Conservation (phyloP, 1,284 basidiomycete genomes). For the Entoloma clypeatum region DNA sequence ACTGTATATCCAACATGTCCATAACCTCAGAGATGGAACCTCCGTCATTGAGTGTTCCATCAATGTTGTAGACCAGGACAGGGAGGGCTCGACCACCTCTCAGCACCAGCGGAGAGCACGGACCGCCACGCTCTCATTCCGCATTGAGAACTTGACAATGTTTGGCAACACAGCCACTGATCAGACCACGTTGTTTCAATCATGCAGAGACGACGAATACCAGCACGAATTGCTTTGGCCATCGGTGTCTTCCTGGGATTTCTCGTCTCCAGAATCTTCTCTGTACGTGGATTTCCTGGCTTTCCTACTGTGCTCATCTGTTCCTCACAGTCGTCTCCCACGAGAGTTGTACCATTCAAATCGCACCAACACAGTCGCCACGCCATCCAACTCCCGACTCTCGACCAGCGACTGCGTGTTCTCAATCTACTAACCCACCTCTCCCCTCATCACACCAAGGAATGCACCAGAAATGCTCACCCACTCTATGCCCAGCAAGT, state of each 20-base stretch:
- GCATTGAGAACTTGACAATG: too few species aligned
- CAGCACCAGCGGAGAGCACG: too few species aligned
- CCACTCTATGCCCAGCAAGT: constrained; percentile 82
- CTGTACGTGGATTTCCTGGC: constrained; percentile 32
- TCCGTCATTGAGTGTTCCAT: too few species aligned
- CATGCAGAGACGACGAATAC: constrained; percentile 37
- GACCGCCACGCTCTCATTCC: too few species aligned
- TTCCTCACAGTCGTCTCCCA: constrained; percentile 20
- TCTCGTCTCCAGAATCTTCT: constrained; percentile 54
- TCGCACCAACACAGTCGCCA: constrained; percentile 51
- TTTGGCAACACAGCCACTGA: too few species aligned
- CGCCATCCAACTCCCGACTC: constrained; percentile 61
- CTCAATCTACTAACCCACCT: constrained; percentile 82
- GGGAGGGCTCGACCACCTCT: too few species aligned
- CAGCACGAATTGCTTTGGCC: constrained; percentile 51
- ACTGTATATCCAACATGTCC: too few species aligned
- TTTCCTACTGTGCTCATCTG: constrained; percentile 1
- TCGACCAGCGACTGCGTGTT: constrained; percentile 80
- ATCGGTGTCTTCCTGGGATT: constrained; percentile 65
- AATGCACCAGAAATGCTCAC: constrained; percentile 82
- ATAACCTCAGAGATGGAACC: too few species aligned
- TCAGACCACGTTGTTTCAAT: too few species aligned
- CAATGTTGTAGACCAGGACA: too few species aligned
- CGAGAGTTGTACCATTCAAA: constrained; percentile 40
- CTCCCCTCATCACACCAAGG: constrained; percentile 84